phyloP scores from a whole-genome alignment of 495 filamentous ascomycete genomes.

The Trichocladium antarcticum region DNA sequence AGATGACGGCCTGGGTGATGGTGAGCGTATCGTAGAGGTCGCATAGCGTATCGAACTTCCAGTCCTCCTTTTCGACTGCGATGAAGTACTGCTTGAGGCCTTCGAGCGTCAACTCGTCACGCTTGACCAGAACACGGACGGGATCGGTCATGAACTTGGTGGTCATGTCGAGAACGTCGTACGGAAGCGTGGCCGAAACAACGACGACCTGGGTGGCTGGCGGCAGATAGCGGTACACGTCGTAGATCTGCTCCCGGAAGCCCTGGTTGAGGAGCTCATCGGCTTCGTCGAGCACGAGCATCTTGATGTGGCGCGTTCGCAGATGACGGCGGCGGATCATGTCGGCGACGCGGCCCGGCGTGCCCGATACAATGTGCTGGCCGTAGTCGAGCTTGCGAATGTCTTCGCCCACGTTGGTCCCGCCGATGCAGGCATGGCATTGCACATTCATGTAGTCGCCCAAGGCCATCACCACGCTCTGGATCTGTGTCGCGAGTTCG shows the following conservation, averaged over 20 bases:
- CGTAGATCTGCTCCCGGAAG: constrained; percentile 99
- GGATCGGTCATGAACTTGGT: constrained; percentile 99
- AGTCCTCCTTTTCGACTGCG: constrained; percentile 98
- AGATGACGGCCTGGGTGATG: constrained; percentile 98
- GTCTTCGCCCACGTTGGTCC: constrained; percentile 94
- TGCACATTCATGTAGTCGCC: too few relatives aligned
- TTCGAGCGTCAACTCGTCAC: constrained; percentile 96
- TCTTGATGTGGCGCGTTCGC: constrained; percentile 94
- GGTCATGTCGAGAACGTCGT: constrained; percentile 97
- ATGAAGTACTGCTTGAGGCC: constrained; percentile 99
- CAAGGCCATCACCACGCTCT: too few relatives aligned
- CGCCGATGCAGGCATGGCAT: constrained; percentile 98
- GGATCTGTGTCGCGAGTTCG: constrained; percentile 59
- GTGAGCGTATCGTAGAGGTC: constrained; percentile 98
- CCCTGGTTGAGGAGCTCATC: constrained; percentile 96
- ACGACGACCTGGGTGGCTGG: constrained; percentile 97
- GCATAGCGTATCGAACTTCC: constrained; percentile 98
- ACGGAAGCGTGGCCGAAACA: constrained; percentile 92
- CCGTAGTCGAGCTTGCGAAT: constrained; percentile 94
- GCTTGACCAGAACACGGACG: constrained; percentile 97
- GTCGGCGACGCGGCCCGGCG: constrained; percentile 92
- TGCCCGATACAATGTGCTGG: constrained; percentile 92
- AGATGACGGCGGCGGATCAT: constrained; percentile 97
- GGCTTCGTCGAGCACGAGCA: constrained; percentile 97
- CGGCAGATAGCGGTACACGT: constrained; percentile 96